phyloP scores from a whole-genome alignment of 1,284 basidiomycete species.

The Phellinidium pouzarii region DNA sequence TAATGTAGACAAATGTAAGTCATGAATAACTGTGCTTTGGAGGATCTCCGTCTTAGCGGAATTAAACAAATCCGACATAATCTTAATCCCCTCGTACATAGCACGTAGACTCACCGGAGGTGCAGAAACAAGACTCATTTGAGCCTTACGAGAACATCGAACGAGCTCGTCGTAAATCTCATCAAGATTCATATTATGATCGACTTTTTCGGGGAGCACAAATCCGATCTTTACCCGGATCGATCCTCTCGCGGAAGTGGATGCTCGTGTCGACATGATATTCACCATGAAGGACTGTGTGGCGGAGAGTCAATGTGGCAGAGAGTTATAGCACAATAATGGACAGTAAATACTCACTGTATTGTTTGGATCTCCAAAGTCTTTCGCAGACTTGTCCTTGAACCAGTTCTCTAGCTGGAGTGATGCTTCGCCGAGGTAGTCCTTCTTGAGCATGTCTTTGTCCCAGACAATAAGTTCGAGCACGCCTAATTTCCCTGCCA shows the following conservation, averaged over 20 bases:
- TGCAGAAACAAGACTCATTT: conserved; percentile 60
- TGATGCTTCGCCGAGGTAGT: conserved; percentile 87
- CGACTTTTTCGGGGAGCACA: conserved; percentile 40
- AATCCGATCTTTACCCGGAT: conserved; percentile 78
- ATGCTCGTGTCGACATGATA: conserved; percentile 61
- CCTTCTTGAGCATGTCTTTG: conserved; percentile 82
- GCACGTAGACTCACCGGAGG: conserved; percentile 60
- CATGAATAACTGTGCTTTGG: background rate
- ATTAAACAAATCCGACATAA: conserved; percentile 1
- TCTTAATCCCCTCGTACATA: background rate
- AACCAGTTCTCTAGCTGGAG: conserved; percentile 82
- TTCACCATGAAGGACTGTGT: conserved; percentile 45
- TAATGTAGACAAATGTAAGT: background rate
- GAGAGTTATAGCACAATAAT: conserved; percentile 15
- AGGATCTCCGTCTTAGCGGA: too few relatives aligned
- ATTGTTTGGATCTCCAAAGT: conserved; percentile 53
- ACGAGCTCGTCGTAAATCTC: conserved; percentile 60
- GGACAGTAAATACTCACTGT: conserved; percentile 39
- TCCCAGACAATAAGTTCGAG: conserved; percentile 92
- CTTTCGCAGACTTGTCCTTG: conserved; percentile 36
- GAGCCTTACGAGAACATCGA: conserved; percentile 46
- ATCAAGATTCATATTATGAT: conserved; percentile 38
- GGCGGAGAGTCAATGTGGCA: background rate
- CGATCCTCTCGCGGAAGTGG: conserved; percentile 53
- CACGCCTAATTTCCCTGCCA: conserved; percentile 66